Percentiles rank a stretch among this genome's conserved stretches.
phyloP scores from a whole-genome alignment of 2,329 filamentous ascomycete genomes.

The Dactylonectria macrodidyma region DNA sequence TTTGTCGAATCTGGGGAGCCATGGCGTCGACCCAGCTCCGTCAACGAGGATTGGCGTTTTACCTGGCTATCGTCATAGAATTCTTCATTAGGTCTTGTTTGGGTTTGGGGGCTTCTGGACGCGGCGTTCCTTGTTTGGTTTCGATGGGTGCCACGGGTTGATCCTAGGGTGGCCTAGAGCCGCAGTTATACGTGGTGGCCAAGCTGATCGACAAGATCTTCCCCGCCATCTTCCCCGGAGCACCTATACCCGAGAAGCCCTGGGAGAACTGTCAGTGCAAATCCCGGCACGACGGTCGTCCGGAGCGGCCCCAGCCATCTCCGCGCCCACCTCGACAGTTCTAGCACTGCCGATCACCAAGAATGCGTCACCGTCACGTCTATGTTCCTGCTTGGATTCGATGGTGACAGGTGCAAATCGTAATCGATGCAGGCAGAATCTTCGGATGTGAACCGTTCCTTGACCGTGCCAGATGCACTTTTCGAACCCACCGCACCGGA shows the following conservation, averaged over 20 bases:
- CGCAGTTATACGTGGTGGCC: constrained; percentile 36
- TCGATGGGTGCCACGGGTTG: constrained; percentile 15
- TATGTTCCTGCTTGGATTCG: not conserved
- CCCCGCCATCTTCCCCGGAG: constrained; percentile 45
- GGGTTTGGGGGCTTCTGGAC: constrained; percentile 6
- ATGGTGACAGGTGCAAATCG: not conserved
- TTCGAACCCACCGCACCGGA: constrained; percentile 28
- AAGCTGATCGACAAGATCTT: constrained; percentile 48
- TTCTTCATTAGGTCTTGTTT: constrained; percentile 34
- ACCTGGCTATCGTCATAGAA: constrained; percentile 5
- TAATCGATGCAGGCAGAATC: not conserved
- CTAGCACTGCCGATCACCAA: constrained; percentile 22
- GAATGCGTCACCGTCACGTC: not conserved
- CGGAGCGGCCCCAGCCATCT: constrained; percentile 20
- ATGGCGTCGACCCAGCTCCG: constrained; percentile 29
- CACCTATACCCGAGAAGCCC: constrained; percentile 38
- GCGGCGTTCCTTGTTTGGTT: constrained; percentile 26
- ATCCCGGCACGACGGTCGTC: constrained; percentile 9
- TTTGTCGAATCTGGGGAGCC: constrained; percentile 37
- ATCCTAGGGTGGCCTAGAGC: constrained; percentile 40
- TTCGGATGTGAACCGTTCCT: not conserved
- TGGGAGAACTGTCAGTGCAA: constrained; percentile 19
- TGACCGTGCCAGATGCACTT: constrained; percentile 24
- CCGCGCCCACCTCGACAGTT: constrained; percentile 15
- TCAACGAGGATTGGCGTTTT: constrained; percentile 32